Conservation (phyloP, 1,139 yeast genomes). For the Blastobotrys niveus region DNA sequence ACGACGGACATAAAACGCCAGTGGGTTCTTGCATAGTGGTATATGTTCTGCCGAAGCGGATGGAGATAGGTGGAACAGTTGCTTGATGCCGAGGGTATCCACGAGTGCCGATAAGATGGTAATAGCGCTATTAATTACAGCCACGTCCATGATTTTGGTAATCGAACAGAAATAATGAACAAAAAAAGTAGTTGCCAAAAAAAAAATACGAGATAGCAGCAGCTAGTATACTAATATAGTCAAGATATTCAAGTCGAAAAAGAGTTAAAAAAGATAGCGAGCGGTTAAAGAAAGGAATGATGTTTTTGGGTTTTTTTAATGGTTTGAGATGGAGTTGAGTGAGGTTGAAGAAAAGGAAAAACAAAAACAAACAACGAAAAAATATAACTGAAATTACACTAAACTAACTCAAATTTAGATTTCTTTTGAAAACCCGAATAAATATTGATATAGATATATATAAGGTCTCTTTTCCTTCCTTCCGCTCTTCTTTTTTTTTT, state of each 20-base stretch:
- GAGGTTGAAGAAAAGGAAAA: too few species aligned
- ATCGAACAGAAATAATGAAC: neutral
- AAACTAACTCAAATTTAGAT: too few species aligned
- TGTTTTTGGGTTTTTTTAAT: neutral
- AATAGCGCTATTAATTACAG: conserved; percentile 4
- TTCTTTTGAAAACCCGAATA: too few species aligned
- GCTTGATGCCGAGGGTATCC: conserved; percentile 7
- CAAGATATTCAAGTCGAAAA: neutral
- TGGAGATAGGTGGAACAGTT: conserved; percentile 2
- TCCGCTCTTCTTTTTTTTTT: too few species aligned
- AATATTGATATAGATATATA: too few species aligned
- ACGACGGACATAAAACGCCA: conserved; percentile 43
- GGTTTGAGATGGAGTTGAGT: too few species aligned
- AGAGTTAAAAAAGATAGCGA: neutral
- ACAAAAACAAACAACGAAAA: too few species aligned
- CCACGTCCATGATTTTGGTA: conserved; percentile 8
- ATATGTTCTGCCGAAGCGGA: conserved; percentile 14
- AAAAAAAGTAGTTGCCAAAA: neutral
- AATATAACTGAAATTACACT: too few species aligned
- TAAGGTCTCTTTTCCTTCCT: too few species aligned
- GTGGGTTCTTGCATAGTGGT: conserved; percentile 35
- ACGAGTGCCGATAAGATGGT: conserved; percentile 7
- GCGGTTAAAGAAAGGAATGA: neutral
- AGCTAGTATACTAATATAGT: too few species aligned
- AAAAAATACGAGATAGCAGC: too few species aligned